A percentile compares a stretch with the other conserved stretches of the same genome.
Conservation (phyloP, 495 filamentous ascomycete species). For the Penicillium arizonense region DNA sequence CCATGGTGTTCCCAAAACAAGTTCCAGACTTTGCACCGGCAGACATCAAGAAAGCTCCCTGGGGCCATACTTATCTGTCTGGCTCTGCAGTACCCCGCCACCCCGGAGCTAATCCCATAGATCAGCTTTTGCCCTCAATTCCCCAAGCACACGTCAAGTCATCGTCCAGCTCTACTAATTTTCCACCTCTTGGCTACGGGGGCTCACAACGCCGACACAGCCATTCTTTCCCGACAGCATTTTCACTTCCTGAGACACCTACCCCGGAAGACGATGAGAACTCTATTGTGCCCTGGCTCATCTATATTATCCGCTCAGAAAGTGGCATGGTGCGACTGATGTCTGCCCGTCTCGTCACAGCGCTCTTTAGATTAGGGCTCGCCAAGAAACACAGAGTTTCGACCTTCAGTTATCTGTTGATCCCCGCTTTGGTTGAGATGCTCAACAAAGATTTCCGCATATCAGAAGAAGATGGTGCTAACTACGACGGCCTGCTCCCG, state of each 20-base stretch:
- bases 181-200: conserved; percentile 56
- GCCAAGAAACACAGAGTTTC: conserved; percentile 60
- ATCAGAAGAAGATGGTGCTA: conserved; percentile 36
- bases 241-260: conserved; percentile 34
- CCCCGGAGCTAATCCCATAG: conserved; percentile 50
- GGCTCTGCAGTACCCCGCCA: conserved; percentile 45
- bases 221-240: conserved; percentile 37
- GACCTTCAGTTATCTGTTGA: conserved; percentile 62
- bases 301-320: conserved; percentile 64
- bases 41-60: conserved; percentile 47
- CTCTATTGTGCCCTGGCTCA: conserved; percentile 78
- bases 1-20: conserved; percentile 64
- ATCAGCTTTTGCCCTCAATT: conserved; percentile 57
- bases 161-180: conserved; percentile 40
- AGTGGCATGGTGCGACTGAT: conserved; percentile 65
- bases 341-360: conserved; percentile 76
- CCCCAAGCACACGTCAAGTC: conserved; percentile 32
- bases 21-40: conserved; percentile 39
- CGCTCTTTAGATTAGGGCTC: conserved; percentile 69
- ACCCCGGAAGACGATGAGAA: conserved; percentile 68
- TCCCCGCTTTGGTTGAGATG: conserved; percentile 71
- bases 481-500: conserved; percentile 39
- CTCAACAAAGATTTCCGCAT: conserved; percentile 57
- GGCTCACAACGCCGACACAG: conserved; percentile 43
- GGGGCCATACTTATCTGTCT: conserved; percentile 45